Evolutionary conservation across 2,329 filamentous ascomycete genomes (phyloP).

Genomic region (Monosporascus sp.): DNA sequence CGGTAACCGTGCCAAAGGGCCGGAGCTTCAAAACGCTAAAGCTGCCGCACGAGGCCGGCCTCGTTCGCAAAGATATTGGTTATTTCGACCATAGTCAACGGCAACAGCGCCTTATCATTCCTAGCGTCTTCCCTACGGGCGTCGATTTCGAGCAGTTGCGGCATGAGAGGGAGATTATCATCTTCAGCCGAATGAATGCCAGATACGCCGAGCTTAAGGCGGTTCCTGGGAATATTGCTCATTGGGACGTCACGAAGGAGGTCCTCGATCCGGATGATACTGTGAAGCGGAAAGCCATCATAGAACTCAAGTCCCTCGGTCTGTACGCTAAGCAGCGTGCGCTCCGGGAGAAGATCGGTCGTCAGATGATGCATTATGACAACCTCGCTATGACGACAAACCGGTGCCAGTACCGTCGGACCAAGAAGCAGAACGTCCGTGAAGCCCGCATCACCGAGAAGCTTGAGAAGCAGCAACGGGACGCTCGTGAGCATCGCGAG

Average conservation of each 20-base stretch:
- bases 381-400: constrained; percentile 98
- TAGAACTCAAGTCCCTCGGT: constrained; percentile 89
- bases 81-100: constrained; percentile 76
- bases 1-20: constrained; percentile 32
- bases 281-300: constrained; percentile 82
- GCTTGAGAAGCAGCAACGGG: constrained; percentile 96
- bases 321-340: constrained; percentile 85
- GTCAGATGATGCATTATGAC: constrained; percentile 91
- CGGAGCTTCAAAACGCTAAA: constrained; percentile 68
- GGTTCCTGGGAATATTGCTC: constrained; percentile 77
- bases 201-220: constrained; percentile 80
- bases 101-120: constrained; percentile 73
- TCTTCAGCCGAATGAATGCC: constrained; percentile 86
- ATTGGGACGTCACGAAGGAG: constrained; percentile 76
- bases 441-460: constrained; percentile 98
- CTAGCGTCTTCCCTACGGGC: constrained; percentile 82
- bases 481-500: constrained; percentile 91
- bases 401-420: constrained; percentile 79
- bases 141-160: constrained; percentile 82
- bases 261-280: constrained; percentile 67
- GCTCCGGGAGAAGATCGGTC: constrained; percentile 79
- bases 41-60: constrained; percentile 60
- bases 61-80: constrained; percentile 58
- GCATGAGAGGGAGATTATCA: constrained; percentile 79
- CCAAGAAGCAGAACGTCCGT: constrained; percentile 95